Evolutionary conservation across 148 eudicot genomes (phyloP).

Genomic region (Amaranthus palmeri): DNA sequence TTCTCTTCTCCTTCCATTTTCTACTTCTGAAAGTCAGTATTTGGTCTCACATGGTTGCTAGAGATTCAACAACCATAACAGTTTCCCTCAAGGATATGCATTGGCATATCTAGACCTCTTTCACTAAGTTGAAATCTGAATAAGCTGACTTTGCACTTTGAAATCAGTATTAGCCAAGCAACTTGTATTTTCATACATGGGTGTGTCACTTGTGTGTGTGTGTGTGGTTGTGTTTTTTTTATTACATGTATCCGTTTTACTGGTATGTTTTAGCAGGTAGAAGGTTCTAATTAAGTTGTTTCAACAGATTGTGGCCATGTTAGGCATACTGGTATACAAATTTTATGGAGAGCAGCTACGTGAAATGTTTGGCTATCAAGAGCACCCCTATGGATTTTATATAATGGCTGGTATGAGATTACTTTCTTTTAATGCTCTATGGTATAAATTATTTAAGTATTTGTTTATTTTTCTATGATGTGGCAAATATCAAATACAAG

Average conservation of each 20-base stretch:
- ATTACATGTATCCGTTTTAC: background rate
- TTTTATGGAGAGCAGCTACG: slow-evolving; percentile 93
- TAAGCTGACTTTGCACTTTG: no score
- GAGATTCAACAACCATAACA: no score
- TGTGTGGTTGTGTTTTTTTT: background rate
- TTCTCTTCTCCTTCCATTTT: no score
- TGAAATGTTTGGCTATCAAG: slow-evolving; percentile 98
- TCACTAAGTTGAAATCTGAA: no score
- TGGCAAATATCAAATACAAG: no score
- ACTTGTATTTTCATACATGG: background rate
- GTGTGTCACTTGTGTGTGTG: background rate
- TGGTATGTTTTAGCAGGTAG: slow-evolving; percentile 1
- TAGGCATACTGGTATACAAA: slow-evolving; percentile 84
- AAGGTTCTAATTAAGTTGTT: slow-evolving; percentile 20
- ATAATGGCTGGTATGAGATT: slow-evolving; percentile 75
- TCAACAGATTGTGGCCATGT: slow-evolving; percentile 77
- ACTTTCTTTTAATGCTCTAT: background rate
- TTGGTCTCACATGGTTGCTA: no score
- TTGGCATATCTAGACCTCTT: no score
- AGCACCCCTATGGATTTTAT: slow-evolving; percentile 96
- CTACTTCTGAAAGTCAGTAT: no score
- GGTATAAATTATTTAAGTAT: background rate
- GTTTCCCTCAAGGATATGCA: no score
- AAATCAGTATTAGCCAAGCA: background rate
- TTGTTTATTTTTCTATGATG: background rate